Base-by-base conservation (phyloP, 2,329 filamentous ascomycete species). In the Colletotrichum sp. region DNA sequence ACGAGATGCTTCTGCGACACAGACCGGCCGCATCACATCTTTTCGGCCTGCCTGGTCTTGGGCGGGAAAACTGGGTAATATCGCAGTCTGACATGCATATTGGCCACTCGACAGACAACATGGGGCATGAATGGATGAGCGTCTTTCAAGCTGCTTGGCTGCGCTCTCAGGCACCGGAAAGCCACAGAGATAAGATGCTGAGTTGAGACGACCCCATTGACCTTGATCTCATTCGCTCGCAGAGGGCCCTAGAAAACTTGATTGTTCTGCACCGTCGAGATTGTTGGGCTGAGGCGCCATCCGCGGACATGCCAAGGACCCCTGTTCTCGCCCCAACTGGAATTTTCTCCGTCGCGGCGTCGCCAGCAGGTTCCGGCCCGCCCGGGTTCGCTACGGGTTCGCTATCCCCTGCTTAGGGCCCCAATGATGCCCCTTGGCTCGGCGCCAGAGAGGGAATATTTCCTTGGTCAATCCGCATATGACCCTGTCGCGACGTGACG, bases 311-410 rank as follows among this genome's bases (percentile, higher is more conserved):
- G 52, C 5, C 36, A 59, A 68, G 26, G 64, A 49, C 57, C 34
- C 73, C 34, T 44, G 32, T 30, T 32, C 59, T 60, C 66, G 32
- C 63, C 57, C 18, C 39, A 34, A 63, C 26, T 68, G 64, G 57
- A 26, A 30, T 72, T 68, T 68, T 64, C 32, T 64, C 70, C 64
- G 57, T 24, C 57, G 63, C 64, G 59, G 62, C 28, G 64, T 76
- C 34, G 73, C 70, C 70, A 73, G 34, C 64, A 75, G 52, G 21
- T n/a, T 73, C 70, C 73, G 70, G 73, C 63, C 73, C 70, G 70
- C 44, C 64, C 64, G 59, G 70, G 44, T 28, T 60, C 28, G 39
- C 28, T 24, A 49, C 18, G 39, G 39, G 39, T 21, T 49, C 26
- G 57, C 26, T 62, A 21, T 49, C 69, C 73, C 73, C 34, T 76